A percentile compares a stretch with the other conserved stretches of the same genome.
Evolutionary conservation across 2,329 filamentous ascomycete species (phyloP).

Genomic region (Xylaria sp.): DNA sequence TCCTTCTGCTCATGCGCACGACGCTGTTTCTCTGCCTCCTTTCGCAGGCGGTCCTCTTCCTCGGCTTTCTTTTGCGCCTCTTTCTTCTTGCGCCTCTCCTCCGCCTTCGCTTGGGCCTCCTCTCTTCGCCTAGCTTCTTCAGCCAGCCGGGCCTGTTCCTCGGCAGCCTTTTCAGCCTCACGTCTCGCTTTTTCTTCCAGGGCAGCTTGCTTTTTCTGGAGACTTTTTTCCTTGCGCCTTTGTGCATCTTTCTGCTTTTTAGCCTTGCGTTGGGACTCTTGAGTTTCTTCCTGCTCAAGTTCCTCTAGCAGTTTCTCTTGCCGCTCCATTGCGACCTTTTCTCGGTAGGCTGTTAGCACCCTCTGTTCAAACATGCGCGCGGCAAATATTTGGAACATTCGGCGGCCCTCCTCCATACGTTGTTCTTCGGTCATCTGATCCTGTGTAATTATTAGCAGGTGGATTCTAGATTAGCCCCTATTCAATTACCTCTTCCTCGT

Average conservation of each 20-base stretch:
- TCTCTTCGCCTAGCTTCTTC: constrained; percentile 82
- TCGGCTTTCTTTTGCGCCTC: constrained; percentile 91
- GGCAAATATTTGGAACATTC: constrained; percentile 99
- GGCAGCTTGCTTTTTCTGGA: constrained; percentile 85
- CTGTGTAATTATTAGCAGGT: constrained; percentile 64
- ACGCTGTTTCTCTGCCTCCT: constrained; percentile 85
- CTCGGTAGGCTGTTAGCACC: constrained; percentile 95
- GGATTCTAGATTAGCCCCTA: constrained; percentile 18
- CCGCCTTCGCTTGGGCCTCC: constrained; percentile 82
- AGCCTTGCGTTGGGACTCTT: constrained; percentile 82
- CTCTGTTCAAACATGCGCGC: constrained; percentile 99
- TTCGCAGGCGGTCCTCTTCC: constrained; percentile 86
- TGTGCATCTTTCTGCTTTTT: constrained; percentile 95
- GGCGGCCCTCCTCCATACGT: constrained; percentile 96
- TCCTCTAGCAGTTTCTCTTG: constrained; percentile 92
- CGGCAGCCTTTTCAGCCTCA: constrained; percentile 88
- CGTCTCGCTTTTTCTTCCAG: constrained; percentile 91
- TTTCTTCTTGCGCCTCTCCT: constrained; percentile 91
- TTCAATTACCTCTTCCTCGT: constrained; percentile 78
- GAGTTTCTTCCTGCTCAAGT: constrained; percentile 83
- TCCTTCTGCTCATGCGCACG: constrained; percentile 86
- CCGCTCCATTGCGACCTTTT: constrained; percentile 94
- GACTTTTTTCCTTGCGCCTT: constrained; percentile 94
- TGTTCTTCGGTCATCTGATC: constrained; percentile 98
- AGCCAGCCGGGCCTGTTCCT: constrained; percentile 80